Evolutionary conservation across 805 yeast species (phyloP).

Genomic region (Saccharomyces paradoxus): DNA sequence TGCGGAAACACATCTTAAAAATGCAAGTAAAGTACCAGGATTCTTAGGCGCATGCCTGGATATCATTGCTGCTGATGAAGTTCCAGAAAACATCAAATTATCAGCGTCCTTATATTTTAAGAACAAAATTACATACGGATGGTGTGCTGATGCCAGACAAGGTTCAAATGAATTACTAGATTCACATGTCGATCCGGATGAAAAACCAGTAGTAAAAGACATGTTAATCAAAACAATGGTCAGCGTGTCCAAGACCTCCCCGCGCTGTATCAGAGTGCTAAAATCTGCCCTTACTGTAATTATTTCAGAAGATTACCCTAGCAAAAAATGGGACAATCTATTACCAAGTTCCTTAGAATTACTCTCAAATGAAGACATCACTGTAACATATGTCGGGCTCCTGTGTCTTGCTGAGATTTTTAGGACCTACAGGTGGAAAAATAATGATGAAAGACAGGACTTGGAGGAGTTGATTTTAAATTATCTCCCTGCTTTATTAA

Average conservation of each 20-base stretch:
- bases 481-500: conserved; percentile 58
- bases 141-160: conserved; percentile 36
- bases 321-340: conserved; percentile 45
- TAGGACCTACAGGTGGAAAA: conserved; percentile 63
- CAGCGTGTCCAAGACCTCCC: conserved; percentile 34
- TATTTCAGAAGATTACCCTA: conserved; percentile 42
- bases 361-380: conserved; percentile 37
- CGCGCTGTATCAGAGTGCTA: conserved; percentile 36
- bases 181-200: conserved; percentile 49
- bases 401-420: conserved; percentile 62
- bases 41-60: conserved; percentile 79
- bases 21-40: conserved; percentile 54
- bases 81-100: conserved; percentile 44
- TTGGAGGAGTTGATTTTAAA: conserved; percentile 48
- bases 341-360: conserved; percentile 39
- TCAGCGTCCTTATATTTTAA: conserved; percentile 82
- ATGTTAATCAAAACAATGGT: conserved; percentile 60
- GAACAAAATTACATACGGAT: conserved; percentile 56
- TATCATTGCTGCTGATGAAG: conserved; percentile 49
- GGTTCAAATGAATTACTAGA: conserved; percentile 25
- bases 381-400: conserved; percentile 54
- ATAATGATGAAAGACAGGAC: conserved; percentile 44
- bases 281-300: conserved; percentile 47
- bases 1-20: conserved; percentile 62
- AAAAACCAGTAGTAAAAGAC: conserved; percentile 64